phyloP scores from a whole-genome alignment of 2,329 filamentous ascomycete genomes.

The Alternaria sp. region DNA sequence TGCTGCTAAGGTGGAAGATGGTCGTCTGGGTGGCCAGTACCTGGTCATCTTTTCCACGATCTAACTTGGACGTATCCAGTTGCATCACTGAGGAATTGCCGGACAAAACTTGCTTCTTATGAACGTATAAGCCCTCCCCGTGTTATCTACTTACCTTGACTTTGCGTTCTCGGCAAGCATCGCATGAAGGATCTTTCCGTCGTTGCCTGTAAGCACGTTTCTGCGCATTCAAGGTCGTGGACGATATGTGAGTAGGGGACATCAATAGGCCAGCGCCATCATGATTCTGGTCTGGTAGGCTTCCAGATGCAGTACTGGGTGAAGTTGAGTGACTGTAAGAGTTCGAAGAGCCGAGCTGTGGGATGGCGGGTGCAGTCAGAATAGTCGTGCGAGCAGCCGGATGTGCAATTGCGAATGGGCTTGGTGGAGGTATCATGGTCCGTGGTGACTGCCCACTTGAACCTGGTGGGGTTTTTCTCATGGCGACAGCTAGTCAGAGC shows the following conservation, averaged over 20 bases:
- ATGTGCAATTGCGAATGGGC: constrained; percentile 43
- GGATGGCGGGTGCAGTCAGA: constrained; percentile 42
- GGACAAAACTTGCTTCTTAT: background rate
- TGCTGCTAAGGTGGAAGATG: background rate
- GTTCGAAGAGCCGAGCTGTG: constrained; percentile 36
- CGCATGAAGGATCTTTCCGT: constrained; percentile 95
- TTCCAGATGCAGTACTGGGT: constrained; percentile 47
- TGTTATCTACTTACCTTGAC: constrained; percentile 62
- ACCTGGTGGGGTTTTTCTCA: constrained; percentile 46
- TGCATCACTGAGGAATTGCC: background rate
- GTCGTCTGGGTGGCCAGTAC: background rate
- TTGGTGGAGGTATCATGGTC: constrained; percentile 45
- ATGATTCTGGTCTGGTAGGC: constrained; percentile 44
- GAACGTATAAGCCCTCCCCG: background rate
- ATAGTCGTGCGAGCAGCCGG: constrained; percentile 36
- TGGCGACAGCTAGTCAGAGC: constrained; percentile 21
- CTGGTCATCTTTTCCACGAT: background rate
- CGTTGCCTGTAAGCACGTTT: constrained; percentile 95
- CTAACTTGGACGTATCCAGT: background rate
- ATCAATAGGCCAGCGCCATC: constrained; percentile 52
- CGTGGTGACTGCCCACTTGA: constrained; percentile 48
- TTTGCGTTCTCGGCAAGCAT: constrained; percentile 88
- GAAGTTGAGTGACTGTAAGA: constrained; percentile 49
- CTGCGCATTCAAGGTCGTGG: constrained; percentile 71
- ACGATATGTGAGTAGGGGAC: constrained; percentile 53